Percentiles rank a stretch among this genome's conserved stretches.
Evolutionary conservation across 176 grass and related monocot species (phyloP).

Genomic region (Bromus sterilis): DNA sequence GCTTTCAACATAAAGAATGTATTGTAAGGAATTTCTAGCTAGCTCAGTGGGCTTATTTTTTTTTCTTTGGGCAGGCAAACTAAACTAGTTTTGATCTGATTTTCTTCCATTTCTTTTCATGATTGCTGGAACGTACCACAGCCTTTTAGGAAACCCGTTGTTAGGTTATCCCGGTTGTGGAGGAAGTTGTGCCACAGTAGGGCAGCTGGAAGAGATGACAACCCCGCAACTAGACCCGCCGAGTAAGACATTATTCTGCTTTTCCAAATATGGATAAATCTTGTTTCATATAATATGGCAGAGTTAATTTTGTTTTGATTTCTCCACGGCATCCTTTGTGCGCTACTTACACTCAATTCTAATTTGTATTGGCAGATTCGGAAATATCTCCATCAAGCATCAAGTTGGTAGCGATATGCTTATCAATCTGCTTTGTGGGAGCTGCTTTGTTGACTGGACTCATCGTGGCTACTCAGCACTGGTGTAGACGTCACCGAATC

Average conservation of each 20-base stretch:
- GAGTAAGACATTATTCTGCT: not conserved
- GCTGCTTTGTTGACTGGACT: not conserved
- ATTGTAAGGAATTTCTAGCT: constrained; percentile 38
- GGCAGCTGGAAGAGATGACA: not conserved
- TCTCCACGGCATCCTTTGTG: not conserved
- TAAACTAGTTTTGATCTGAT: not conserved
- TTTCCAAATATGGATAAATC: not conserved
- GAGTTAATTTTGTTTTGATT: not conserved
- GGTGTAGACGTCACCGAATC: constrained; percentile 41
- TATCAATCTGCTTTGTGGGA: constrained; percentile 9
- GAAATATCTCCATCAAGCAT: constrained; percentile 22
- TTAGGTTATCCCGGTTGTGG: constrained; percentile 17
- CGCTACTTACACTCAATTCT: not conserved
- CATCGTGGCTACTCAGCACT: constrained; percentile 18
- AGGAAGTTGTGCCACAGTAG: constrained; percentile 21
- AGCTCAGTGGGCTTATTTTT: not conserved
- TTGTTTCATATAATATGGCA: not conserved
- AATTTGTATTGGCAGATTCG: too few relatives aligned
- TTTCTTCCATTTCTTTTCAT: not conserved
- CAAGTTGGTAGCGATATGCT: constrained; percentile 8
- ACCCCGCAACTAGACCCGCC: not conserved
- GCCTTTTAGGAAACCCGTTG: constrained; percentile 55
- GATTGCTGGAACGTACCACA: constrained; percentile 6
- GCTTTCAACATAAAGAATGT: constrained; percentile 15
- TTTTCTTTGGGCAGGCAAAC: not conserved